A percentile compares a stretch with the other conserved stretches of the same genome.
Conservation (phyloP, 2,329 filamentous ascomycete genomes). For the Lecanicillium sp. region DNA sequence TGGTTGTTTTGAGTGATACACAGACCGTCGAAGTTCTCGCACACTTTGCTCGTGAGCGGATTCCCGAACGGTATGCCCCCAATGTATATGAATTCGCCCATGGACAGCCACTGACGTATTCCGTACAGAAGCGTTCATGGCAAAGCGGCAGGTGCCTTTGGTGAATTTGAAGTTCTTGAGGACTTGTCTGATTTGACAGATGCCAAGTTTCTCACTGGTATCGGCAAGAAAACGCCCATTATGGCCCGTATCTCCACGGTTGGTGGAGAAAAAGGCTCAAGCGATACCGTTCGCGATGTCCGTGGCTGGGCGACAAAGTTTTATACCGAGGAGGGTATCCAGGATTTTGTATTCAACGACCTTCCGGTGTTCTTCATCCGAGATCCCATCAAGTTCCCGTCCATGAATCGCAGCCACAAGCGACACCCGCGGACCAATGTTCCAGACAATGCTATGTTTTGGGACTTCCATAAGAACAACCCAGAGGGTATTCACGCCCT, state of each 20-base stretch:
- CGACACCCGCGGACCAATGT: slow-evolving; percentile 33
- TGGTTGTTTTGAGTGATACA: slow-evolving; percentile 40
- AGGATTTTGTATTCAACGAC: slow-evolving; percentile 32
- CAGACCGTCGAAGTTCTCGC: slow-evolving; percentile 48
- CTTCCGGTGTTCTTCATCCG: slow-evolving; percentile 40
- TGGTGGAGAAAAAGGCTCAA: slow-evolving; percentile 54
- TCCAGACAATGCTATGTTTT: slow-evolving; percentile 33
- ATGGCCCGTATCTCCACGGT: slow-evolving; percentile 57
- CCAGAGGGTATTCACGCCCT: slow-evolving; percentile 41
- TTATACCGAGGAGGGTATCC: slow-evolving; percentile 19
- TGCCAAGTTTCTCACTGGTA: slow-evolving; percentile 39
- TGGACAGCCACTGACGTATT: not conserved
- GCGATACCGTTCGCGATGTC: slow-evolving; percentile 59
- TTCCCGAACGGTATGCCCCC: slow-evolving; percentile 44
- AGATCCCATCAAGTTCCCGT: slow-evolving; percentile 40
- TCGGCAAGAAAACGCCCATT: slow-evolving; percentile 40
- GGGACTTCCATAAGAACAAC: slow-evolving; percentile 26
- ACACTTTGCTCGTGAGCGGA: slow-evolving; percentile 51
- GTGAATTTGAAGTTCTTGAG: slow-evolving; percentile 47
- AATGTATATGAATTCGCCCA: too few relatives aligned
- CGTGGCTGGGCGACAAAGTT: slow-evolving; percentile 47
- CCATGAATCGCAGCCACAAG: slow-evolving; percentile 37
- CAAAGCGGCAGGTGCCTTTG: slow-evolving; percentile 30
- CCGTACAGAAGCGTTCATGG: slow-evolving; percentile 14
- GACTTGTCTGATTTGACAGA: slow-evolving; percentile 46